Percentiles rank a stretch among this genome's conserved stretches.
Conservation (phyloP, 352 stramenopile species). For the Pythium scleroteichum region DNA sequence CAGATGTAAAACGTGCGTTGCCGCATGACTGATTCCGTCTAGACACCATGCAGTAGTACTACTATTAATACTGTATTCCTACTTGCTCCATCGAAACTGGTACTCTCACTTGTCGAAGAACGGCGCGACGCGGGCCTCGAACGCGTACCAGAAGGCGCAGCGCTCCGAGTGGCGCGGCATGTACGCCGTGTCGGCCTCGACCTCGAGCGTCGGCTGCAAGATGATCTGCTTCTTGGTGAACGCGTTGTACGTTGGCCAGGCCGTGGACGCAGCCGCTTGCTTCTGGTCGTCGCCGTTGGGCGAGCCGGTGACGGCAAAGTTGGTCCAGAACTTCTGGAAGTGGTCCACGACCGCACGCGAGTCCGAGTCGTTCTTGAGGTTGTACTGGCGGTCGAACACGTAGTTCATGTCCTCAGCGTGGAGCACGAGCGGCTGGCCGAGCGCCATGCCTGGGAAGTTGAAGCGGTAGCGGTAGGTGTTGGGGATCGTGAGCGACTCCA, state of each 20-base stretch:
- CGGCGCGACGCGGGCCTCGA: not conserved
- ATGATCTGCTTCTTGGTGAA: conserved; percentile 1
- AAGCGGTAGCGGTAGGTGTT: conserved; percentile 22
- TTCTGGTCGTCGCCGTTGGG: not conserved
- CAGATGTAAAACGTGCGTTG: too few relatives aligned
- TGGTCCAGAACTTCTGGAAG: conserved; percentile 10
- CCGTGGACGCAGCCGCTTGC: not conserved
- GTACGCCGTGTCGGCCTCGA: not conserved
- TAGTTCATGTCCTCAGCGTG: conserved; percentile 11
- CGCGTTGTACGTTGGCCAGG: not conserved
- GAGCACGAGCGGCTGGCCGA: conserved; percentile 2
- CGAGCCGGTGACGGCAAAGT: not conserved
- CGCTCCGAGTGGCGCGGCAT: not conserved
- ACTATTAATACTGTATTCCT: too few relatives aligned
- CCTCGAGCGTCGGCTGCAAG: not conserved
- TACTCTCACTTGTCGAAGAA: not conserved
- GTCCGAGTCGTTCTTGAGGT: not conserved
- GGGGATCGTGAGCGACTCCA: not conserved
- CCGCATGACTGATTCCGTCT: too few relatives aligned
- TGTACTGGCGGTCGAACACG: conserved; percentile 4
- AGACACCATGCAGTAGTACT: too few relatives aligned
- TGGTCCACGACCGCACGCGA: not conserved
- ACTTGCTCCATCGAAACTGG: too few relatives aligned
- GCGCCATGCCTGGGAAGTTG: conserved; percentile 1
- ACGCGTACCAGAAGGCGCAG: not conserved